Evolutionary conservation across 352 stramenopile genomes (phyloP).

Genomic region (Phytophthora uliginosa): DNA sequence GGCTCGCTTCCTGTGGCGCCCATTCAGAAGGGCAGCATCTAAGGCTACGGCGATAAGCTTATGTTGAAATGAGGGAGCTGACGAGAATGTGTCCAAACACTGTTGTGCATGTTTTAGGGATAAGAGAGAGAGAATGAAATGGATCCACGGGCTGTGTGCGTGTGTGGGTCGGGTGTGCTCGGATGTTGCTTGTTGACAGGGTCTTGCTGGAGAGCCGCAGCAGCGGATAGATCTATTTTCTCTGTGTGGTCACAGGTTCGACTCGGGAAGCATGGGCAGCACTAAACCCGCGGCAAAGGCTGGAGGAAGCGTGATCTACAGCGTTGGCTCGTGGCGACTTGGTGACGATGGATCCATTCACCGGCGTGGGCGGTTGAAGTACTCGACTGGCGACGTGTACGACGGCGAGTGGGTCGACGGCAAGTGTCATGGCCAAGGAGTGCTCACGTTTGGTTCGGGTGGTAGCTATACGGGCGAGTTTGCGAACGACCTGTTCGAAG

Average conservation of each 20-base stretch:
- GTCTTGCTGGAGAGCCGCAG: conserved; percentile 8
- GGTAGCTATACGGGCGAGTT: conserved; percentile 71
- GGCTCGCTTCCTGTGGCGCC: conserved; percentile 65
- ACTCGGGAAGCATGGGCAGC: conserved; percentile 8
- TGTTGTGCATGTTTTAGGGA: conserved; percentile 41
- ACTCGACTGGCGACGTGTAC: conserved; percentile 84
- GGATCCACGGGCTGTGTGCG: conserved; percentile 13
- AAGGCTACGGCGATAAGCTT: conserved; percentile 17
- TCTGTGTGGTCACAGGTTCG: conserved; percentile 3
- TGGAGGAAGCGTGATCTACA: conserved; percentile 59
- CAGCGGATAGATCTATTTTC: conserved; percentile 24
- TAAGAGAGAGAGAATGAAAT: conserved; percentile 37
- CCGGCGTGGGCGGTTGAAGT: conserved; percentile 72
- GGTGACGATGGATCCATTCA: conserved; percentile 82
- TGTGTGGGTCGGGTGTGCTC: conserved; percentile 23
- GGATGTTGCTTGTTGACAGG: conserved; percentile 2
- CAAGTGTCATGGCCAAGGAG: conserved; percentile 75
- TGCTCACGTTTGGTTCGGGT: conserved; percentile 53
- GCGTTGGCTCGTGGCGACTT: conserved; percentile 76
- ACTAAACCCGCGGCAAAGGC: conserved; percentile 22
- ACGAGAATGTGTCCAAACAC: conserved; percentile 32
- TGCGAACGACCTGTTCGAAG: conserved; percentile 60
- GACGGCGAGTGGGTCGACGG: conserved; percentile 89
- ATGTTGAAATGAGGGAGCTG: conserved; percentile 22
- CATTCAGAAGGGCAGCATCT: conserved; percentile 84